Percentiles rank a stretch among this genome's conserved stretches.
Conservation (phyloP, 306 rosid genomes). For the Cucurbita argyrosperma region DNA sequence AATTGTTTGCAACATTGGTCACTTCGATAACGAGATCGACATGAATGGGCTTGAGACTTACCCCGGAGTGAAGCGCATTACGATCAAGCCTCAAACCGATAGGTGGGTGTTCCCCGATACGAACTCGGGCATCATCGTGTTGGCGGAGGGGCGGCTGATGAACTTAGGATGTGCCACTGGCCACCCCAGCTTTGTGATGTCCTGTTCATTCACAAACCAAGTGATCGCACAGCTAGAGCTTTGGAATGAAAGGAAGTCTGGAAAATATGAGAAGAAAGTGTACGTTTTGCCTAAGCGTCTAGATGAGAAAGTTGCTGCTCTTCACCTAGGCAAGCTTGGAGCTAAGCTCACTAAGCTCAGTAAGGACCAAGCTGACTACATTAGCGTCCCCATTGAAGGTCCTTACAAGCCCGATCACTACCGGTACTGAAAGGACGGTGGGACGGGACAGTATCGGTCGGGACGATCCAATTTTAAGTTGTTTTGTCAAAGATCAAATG, state of each 20-base stretch:
- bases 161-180: constrained; percentile 99
- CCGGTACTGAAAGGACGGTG: constrained; percentile 47
- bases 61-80: constrained; percentile 79
- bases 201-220: constrained; percentile 96
- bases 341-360: constrained; percentile 74
- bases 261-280: constrained; percentile 84
- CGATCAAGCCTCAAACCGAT: constrained; percentile 90
- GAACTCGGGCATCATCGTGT: constrained; percentile 43
- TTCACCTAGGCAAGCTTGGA: constrained; percentile 88
- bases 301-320: constrained; percentile 95
- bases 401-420: constrained; percentile 89
- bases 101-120: constrained; percentile 95
- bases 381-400: constrained; percentile 78
- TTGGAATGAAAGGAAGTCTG: constrained; percentile 67
- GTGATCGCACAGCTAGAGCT: constrained; percentile 93
- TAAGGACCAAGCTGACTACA: constrained; percentile 85
- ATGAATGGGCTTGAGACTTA: constrained; percentile 59
- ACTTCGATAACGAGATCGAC: constrained; percentile 94
- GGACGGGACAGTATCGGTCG: neutral
- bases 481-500: constrained; percentile 1
- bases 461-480: neutral
- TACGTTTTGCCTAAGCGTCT: constrained; percentile 88
- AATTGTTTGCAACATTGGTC: constrained; percentile 90
- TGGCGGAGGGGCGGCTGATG: constrained; percentile 96
- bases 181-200: constrained; percentile 98